These are phyloP conservation scores for Puya raimondii DNA, from an alignment of 176 grass and related monocot genomes.

Conservation along the genomic window DNA sequence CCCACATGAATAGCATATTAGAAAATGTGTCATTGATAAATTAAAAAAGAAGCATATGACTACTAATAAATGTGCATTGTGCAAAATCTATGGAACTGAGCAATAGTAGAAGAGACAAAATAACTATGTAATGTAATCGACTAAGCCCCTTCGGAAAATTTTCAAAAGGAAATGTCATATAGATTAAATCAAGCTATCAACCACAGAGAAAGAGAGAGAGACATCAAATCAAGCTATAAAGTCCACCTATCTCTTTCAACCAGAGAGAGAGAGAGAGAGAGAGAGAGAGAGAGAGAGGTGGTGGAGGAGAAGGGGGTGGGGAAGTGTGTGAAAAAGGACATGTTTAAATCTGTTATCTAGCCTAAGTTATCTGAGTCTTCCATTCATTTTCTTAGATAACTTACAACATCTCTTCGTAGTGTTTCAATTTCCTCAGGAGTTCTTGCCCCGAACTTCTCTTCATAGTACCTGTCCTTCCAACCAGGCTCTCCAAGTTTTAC, in stretches of 20 bases:
- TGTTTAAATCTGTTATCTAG: too few relatives aligned
- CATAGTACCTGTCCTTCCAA: constrained; percentile 97
- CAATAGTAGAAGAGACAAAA: not conserved
- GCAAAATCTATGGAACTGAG: not conserved
- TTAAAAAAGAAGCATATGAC: not conserved
- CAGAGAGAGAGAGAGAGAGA: too few relatives aligned
- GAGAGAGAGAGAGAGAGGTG: too few relatives aligned
- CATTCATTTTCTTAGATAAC: constrained; percentile 22
- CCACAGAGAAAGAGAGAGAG: too few relatives aligned
- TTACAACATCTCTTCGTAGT: constrained; percentile 80
- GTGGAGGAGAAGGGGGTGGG: not conserved
- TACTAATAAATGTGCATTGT: not conserved
- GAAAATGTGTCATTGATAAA: not conserved
- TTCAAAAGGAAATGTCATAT: too few relatives aligned
- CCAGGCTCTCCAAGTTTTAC: constrained; percentile 90
- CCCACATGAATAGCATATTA: not conserved
- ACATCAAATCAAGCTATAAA: too few relatives aligned
- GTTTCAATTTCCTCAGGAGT: constrained; percentile 62
- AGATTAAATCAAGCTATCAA: too few relatives aligned
- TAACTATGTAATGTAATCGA: too few relatives aligned
- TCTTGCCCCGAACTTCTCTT: constrained; percentile 82
- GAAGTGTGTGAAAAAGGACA: not conserved
- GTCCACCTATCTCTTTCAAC: too few relatives aligned
- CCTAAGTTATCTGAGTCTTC: not conserved
- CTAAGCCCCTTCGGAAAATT: too few relatives aligned